Evolutionary conservation across 2,329 filamentous ascomycete genomes (phyloP), one percentile per base, ranked within the genome.

Genomic region (Diplodia seriata): DNA sequence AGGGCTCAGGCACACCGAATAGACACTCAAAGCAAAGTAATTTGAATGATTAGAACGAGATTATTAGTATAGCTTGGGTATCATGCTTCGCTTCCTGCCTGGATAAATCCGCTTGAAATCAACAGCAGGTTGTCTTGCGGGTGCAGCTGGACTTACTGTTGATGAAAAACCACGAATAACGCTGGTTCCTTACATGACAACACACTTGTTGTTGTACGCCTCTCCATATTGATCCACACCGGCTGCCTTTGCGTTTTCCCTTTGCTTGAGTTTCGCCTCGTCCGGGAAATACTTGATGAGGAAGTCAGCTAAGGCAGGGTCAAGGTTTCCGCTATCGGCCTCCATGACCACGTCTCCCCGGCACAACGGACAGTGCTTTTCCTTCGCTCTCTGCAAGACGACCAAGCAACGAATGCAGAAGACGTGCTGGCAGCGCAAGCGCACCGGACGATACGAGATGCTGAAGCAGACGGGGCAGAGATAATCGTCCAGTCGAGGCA

Each of bases 391-490:
- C 76, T 95, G 92, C 80, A 97, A 87, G 72, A 91, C 88, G 70
- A 96, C 89, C 59, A 94, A 84, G 75, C 93, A 97, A 2, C 91
- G 85, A 68, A 95, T 94, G 80, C 93, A 97, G 75, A 94, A 94
- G 15, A 94, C 81, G 72, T 95, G 92, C 33, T 85, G 81, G 77
- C 93, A 97, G 15, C 85, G 84, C 40, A 96, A 83, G 29, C 89
- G 87, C n/a, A 97, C 87, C 0, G 93, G 93, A 72, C 91, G 87
- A 83, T 91, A 95, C n/a, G 90, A 88, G 68, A 97, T 87, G 53
- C 86, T 86, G 72, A 90, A 89, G 79, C 93, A 95, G 69, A 95
- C 88, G 1, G 92, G 92, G 73, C 92, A 96, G 9, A 89, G 83
- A 78, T 93, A 94, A 78, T 96, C 93, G 74, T 93, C 89, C n/a